Percentiles rank a stretch among this genome's conserved stretches.
Conservation (phyloP, 306 rosid species). For the Glycine tomentella region DNA sequence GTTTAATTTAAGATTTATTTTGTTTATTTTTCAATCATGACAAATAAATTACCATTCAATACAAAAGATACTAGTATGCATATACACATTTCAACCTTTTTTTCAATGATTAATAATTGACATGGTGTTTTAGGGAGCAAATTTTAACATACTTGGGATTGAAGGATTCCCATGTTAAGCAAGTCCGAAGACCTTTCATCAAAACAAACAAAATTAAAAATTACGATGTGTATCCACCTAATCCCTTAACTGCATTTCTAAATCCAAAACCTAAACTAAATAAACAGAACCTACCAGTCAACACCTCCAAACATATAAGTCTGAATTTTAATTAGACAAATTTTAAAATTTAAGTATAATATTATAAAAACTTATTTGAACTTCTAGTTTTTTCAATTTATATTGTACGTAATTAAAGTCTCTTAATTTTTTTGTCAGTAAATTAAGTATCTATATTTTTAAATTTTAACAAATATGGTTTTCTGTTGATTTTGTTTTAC, state of each 20-base stretch:
- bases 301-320: neutral
- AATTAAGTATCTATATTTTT: neutral
- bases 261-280: neutral
- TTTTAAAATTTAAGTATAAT: neutral
- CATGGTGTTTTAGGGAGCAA: conserved; percentile 20
- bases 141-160: neutral
- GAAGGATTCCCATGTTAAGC: neutral
- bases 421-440: neutral
- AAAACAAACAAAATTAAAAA: neutral
- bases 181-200: neutral
- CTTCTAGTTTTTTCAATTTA: neutral
- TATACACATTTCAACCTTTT: conserved; percentile 7
- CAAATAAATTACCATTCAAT: no score
- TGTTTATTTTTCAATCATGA: no score
- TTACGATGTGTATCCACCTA: neutral
- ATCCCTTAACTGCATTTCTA: neutral
- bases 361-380: neutral
- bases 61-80: neutral
- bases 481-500: no score
- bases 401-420: neutral
- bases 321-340: neutral
- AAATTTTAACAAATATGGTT: neutral
- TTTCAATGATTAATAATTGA: neutral
- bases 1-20: no score
- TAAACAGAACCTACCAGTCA: neutral